phyloP scores from a whole-genome alignment of 225 moss, liverwort and hornwort genomes.

The Thuidium tamariscinum region DNA sequence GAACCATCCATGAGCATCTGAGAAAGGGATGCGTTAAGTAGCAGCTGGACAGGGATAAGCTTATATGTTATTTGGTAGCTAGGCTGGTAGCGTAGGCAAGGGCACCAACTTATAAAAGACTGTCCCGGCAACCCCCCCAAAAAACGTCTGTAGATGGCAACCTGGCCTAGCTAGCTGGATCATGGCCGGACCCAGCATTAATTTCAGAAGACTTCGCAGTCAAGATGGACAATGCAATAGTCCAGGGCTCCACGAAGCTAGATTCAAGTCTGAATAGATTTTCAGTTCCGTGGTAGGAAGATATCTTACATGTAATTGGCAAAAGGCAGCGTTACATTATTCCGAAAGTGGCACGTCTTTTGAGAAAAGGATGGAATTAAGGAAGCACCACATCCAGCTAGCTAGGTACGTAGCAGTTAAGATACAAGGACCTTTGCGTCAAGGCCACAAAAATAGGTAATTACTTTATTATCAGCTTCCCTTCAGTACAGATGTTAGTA shows the following conservation, averaged over 20 bases:
- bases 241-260: background rate
- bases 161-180: background rate
- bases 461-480: too few species aligned
- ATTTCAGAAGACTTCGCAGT: background rate
- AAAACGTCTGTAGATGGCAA: background rate
- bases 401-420: background rate
- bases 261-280: background rate
- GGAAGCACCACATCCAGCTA: background rate
- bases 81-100: background rate
- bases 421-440: background rate
- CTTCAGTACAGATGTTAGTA: too few species aligned
- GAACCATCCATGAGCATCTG: background rate
- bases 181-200: background rate
- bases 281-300: background rate
- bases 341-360: background rate
- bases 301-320: background rate
- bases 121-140: background rate
- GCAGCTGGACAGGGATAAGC: background rate
- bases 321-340: background rate
- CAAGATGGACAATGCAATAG: background rate
- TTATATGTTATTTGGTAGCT: background rate
- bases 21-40: background rate
- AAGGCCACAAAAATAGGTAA: background rate
- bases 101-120: background rate
- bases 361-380: background rate